Conservation (phyloP, 495 filamentous ascomycete genomes). For the Penicillium longicatenatum region DNA sequence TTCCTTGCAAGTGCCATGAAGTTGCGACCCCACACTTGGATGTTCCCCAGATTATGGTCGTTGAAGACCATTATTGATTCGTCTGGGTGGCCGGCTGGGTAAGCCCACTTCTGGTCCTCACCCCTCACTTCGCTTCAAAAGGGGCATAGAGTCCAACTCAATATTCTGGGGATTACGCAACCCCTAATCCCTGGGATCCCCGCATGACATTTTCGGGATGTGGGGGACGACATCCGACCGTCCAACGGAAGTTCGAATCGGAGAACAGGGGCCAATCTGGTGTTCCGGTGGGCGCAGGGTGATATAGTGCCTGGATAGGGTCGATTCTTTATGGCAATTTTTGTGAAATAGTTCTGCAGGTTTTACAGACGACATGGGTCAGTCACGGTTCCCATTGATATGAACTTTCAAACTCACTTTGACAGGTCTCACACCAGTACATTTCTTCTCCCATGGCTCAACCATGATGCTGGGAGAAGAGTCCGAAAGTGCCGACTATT, state of each 20-base stretch:
- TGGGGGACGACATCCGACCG: conserved; percentile 20
- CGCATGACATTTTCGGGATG: conserved; percentile 19
- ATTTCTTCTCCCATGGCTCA: conserved; percentile 69
- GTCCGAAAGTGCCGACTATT: conserved; percentile 57
- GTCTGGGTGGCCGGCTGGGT: neutral
- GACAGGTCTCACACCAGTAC: conserved; percentile 49
- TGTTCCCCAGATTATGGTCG: neutral
- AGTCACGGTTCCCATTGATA: neutral
- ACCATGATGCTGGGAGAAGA: conserved; percentile 69
- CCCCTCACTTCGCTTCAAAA: neutral
- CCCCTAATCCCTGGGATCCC: neutral
- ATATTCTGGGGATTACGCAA: neutral
- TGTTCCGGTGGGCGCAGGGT: neutral
- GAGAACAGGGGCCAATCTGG: neutral
- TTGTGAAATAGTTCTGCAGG: neutral
- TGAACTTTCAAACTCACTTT: neutral
- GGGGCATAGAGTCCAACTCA: neutral
- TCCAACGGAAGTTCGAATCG: neutral
- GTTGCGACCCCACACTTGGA: neutral
- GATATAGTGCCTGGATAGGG: neutral
- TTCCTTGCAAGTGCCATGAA: neutral
- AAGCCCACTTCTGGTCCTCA: neutral
- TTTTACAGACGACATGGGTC: neutral
- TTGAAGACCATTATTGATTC: neutral
- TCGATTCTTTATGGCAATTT: too few species aligned